Base-by-base conservation (phyloP, 2,329 filamentous ascomycete genomes). In the Zarea fungicola region DNA sequence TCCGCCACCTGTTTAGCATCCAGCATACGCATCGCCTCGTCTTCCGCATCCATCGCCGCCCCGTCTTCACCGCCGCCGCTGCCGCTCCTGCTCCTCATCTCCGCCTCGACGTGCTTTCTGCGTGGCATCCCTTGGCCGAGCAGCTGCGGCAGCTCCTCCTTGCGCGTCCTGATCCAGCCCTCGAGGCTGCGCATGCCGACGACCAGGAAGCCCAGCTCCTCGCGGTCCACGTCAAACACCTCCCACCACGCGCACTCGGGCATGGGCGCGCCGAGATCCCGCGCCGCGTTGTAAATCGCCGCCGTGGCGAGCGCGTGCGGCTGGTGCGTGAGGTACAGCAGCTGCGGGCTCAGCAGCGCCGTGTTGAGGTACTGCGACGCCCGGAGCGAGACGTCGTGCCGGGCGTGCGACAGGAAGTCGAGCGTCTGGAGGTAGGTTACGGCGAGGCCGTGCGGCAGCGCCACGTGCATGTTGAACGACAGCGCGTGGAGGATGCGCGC, bases 171-270 rank as follows among this genome's bases (percentile, higher is more conserved):
- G 47, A 83, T 81, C 68, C 86, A 89, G 1, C 80, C 83, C 54
- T 86, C 83, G 48, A 95, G 71, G 59, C 91, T 96, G 53, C 82
- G 74, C 78, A 96, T 80, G 0, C 78, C 90, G 10, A 96, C 88
- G 4, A 95, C 90, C 50, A 97, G 68, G 58, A 97, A 97, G 0
- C 93, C 93, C 29, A 99, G 74, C 64, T 96, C 90, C 71, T 99
- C 93, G 43, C 93, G 77, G 60, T 96, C 91, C 7, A 93, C 88
- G 66, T 99, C 93, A 65, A 97, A 97, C 0, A 97, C 89, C 66
- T 96, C 91, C 93, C 93, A 99, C 93, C 93, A 99, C 54, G 89
- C 84, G 41, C 80, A 81, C 54, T 87, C 86, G 0, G 92, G 89
- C 68, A 96, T 76, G 64, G 88, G 90, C 11, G 87, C 80, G 0